phyloP scores from a whole-genome alignment of 805 yeast genomes.

The Candida stauntonica region DNA sequence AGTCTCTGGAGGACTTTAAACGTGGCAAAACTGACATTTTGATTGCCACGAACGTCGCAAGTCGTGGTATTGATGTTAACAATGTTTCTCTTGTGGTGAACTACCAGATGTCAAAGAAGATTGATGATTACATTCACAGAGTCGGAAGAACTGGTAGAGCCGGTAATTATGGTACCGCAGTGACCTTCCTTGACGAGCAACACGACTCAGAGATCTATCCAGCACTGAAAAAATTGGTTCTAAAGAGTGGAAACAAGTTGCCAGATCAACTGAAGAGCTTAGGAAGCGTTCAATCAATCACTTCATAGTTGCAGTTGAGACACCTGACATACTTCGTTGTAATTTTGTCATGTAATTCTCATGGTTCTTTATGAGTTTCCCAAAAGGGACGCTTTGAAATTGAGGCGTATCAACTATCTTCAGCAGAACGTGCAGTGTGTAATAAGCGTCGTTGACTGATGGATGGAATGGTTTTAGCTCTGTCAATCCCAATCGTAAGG shows the following conservation, averaged over 20 bases:
- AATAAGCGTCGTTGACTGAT: constrained; percentile 16
- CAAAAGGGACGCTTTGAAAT: background rate
- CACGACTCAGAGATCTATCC: constrained; percentile 44
- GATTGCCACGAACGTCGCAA: constrained; percentile 94
- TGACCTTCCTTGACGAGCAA: constrained; percentile 72
- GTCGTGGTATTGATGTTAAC: constrained; percentile 92
- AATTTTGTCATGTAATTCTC: constrained; percentile 6
- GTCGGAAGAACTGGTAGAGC: constrained; percentile 98
- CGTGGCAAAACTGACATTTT: constrained; percentile 53
- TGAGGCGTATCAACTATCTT: constrained; percentile 6
- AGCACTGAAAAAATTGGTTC: constrained; percentile 22
- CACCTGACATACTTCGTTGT: background rate
- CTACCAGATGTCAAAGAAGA: constrained; percentile 71
- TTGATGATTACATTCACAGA: constrained; percentile 87
- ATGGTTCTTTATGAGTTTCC: background rate
- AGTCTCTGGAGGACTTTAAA: constrained; percentile 59
- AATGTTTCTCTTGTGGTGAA: constrained; percentile 82
- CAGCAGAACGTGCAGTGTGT: constrained; percentile 13
- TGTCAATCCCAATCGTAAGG: constrained; percentile 4
- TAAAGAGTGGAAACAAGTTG: constrained; percentile 19
- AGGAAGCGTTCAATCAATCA: constrained; percentile 5
- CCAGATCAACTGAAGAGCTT: constrained; percentile 22
- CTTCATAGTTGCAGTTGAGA: constrained; percentile 4
- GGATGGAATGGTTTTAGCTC: constrained; percentile 16
- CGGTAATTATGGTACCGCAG: constrained; percentile 72